Evolutionary conservation across 2,329 filamentous ascomycete genomes (phyloP).

Genomic region (Thermothelomyces thermophilus): DNA sequence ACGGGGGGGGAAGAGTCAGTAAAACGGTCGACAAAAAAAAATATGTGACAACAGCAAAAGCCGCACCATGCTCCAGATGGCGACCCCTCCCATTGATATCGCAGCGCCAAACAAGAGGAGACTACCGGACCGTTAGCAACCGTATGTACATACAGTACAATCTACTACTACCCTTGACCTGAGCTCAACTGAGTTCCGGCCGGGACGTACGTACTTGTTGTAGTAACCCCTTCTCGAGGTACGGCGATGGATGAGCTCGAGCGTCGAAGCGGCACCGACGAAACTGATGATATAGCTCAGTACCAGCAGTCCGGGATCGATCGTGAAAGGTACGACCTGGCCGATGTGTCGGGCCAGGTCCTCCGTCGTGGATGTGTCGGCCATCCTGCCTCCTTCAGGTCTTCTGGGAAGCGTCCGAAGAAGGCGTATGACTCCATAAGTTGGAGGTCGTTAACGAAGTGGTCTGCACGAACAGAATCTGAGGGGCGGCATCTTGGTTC

Average conservation of each 20-base stretch:
- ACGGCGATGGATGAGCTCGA: slow-evolving; percentile 73
- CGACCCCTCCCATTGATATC: slow-evolving; percentile 65
- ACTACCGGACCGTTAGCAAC: slow-evolving; percentile 32
- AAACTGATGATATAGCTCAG: slow-evolving; percentile 72
- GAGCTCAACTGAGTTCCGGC: too few relatives aligned
- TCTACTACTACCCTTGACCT: too few relatives aligned
- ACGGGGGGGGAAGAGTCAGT: slow-evolving; percentile 21
- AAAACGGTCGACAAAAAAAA: slow-evolving; percentile 13
- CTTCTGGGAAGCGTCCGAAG: too few relatives aligned
- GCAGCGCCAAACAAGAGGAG: slow-evolving; percentile 58
- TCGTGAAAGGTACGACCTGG: slow-evolving; percentile 27
- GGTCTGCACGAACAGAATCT: too few relatives aligned
- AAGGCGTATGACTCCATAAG: too few relatives aligned
- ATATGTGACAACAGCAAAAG: slow-evolving; percentile 3
- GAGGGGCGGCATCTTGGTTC: too few relatives aligned
- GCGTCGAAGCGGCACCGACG: slow-evolving; percentile 68
- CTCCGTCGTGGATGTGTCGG: neutral
- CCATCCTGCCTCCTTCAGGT: neutral
- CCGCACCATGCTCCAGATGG: slow-evolving; percentile 64
- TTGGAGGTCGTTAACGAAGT: too few relatives aligned
- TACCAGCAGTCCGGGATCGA: slow-evolving; percentile 56
- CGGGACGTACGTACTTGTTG: slow-evolving; percentile 52
- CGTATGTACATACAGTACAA: too few relatives aligned
- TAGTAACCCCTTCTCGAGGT: slow-evolving; percentile 61
- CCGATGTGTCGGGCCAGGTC: slow-evolving; percentile 15